Conservation (phyloP, 441 rosid species). For the Erodium moschatum region DNA sequence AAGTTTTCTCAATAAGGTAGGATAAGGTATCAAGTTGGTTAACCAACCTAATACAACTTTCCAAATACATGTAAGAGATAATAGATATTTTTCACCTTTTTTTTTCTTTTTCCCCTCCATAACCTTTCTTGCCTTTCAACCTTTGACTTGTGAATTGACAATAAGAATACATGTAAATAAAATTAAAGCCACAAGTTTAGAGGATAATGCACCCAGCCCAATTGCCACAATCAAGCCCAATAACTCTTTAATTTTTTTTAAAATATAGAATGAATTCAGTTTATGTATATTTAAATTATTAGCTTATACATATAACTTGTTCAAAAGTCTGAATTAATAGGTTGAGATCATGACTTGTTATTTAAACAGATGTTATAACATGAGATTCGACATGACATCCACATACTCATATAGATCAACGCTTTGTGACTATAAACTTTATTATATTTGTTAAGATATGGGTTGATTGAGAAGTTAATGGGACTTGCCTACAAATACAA, state of each 20-base stretch:
- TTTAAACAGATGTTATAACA: too few species aligned
- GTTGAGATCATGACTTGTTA: too few species aligned
- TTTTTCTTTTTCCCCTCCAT: neutral
- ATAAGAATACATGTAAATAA: neutral
- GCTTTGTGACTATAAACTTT: too few species aligned
- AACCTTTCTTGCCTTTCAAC: neutral
- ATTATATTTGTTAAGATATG: too few species aligned
- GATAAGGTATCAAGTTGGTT: slow-evolving; percentile 3
- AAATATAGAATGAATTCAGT: too few species aligned
- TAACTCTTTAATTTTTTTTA: neutral
- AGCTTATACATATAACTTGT: too few species aligned
- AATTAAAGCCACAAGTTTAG: neutral
- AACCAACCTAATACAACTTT: slow-evolving; percentile 7
- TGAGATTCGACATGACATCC: too few species aligned
- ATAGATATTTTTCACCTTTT: neutral
- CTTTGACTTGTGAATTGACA: slow-evolving; percentile 4
- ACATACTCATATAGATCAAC: too few species aligned
- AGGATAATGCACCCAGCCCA: neutral
- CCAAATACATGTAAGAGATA: neutral
- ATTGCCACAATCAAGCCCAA: neutral
- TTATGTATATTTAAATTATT: too few species aligned
- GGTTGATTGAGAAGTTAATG: neutral
- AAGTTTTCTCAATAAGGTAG: neutral
- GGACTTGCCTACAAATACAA: neutral
- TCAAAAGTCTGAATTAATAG: too few species aligned